A percentile compares a stretch with the other conserved stretches of the same genome.
These are phyloP conservation scores for Trametes meyenii DNA, from an alignment of 768 basidiomycete genomes.

Conservation along the genomic window DNA sequence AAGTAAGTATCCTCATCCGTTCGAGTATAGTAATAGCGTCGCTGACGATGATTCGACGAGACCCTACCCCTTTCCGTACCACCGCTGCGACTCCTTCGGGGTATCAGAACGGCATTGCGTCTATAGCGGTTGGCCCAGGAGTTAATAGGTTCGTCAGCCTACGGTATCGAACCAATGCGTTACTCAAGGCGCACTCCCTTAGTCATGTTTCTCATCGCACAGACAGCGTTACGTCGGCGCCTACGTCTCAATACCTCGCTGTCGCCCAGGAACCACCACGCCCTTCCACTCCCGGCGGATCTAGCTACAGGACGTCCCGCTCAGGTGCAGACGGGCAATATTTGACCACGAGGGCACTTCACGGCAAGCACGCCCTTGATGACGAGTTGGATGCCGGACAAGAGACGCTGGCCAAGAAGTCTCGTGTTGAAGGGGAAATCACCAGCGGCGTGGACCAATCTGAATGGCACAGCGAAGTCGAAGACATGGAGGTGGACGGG, in stretches of 20 bases:
- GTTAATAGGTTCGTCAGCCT: not conserved
- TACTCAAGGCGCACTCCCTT: too few species aligned
- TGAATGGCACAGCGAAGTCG: constrained; percentile 39
- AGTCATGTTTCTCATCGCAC: too few species aligned
- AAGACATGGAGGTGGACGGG: constrained; percentile 32
- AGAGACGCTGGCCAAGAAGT: constrained; percentile 50
- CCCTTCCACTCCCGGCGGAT: not conserved
- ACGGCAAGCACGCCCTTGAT: constrained; percentile 40
- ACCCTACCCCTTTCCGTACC: not conserved
- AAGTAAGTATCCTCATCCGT: not conserved
- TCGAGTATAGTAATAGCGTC: not conserved
- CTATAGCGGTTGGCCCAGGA: too few species aligned
- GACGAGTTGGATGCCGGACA: constrained; percentile 42
- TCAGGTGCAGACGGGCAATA: constrained; percentile 1
- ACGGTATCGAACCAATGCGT: too few species aligned
- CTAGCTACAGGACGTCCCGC: constrained; percentile 2
- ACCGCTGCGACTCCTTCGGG: not conserved
- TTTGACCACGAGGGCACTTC: constrained; percentile 6
- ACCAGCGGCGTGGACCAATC: constrained; percentile 53
- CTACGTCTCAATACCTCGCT: not conserved
- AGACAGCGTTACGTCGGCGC: not conserved
- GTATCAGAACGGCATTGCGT: not conserved
- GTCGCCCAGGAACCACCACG: not conserved
- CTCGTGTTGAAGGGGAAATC: constrained; percentile 52
- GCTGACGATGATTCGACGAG: not conserved